Evolutionary conservation across 139 green algal genomes (phyloP), one percentile per base, ranked within the genome.

Genomic region (Monoraphidium neglectum): DNA sequence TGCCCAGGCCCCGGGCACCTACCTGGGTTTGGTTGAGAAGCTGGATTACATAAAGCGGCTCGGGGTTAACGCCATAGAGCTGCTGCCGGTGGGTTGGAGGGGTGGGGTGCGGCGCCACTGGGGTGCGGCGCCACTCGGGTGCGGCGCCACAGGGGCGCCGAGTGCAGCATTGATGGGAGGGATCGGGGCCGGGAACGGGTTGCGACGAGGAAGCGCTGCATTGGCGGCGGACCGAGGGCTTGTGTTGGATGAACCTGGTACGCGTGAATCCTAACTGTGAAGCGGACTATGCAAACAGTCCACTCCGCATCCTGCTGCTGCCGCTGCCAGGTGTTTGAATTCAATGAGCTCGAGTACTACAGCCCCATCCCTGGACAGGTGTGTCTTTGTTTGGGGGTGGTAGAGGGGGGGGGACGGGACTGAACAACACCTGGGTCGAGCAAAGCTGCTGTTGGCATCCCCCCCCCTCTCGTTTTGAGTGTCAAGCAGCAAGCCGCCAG

Each of bases 321-420:
- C 54, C 36, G 30, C 12, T 35, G 4, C 6, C 38, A 59, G 40
- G 28, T 46, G 8, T 75, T 75, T 70, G 96, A 98, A 83, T 99
- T 98, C 84, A 98, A 99, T 79, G 97, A 99, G 87, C 85, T 99
- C 0, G 96, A 99, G 87, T 99, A 98, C 82, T 96, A 98, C 74
- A 65, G 30, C 35, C 74, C 68, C 57, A 92, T 92, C 61, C 83
- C 87, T 2, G 85, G 85, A n/a, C n/a, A n/a, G n/a, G n/a, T n/a
- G n/a, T n/a, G n/a, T n/a, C n/a, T n/a, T 16, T 81, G n/a, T n/a
- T n/a, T n/a, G n/a, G n/a, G n/a, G n/a, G n/a, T n/a, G n/a, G n/a
- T n/a, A n/a, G n/a, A n/a, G n/a, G n/a, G n/a, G n/a, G n/a, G n/a
- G n/a, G n/a, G n/a, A n/a, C n/a, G n/a, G n/a, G n/a, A n/a, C n/a